Percentiles rank a stretch among this genome's conserved stretches.
phyloP scores from a whole-genome alignment of 768 basidiomycete species.

The Piloderma croceum region DNA sequence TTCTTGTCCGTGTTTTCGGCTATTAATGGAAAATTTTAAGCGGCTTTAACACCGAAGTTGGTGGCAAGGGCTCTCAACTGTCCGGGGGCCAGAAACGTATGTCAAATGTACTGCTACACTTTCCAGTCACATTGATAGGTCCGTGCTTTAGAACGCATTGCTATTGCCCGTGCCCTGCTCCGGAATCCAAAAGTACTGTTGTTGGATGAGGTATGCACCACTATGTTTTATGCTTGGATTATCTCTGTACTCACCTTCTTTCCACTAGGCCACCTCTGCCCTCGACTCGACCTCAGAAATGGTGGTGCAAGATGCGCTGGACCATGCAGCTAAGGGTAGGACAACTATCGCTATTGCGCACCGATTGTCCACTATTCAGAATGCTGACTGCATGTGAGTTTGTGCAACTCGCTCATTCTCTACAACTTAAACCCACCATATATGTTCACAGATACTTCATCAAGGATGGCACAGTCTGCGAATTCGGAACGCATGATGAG shows the following conservation, averaged over 20 bases:
- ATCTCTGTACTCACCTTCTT: constrained; percentile 8
- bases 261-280: constrained; percentile 66
- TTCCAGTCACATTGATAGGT: constrained; percentile 44
- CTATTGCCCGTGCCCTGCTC: constrained; percentile 86
- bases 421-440: no score
- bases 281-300: constrained; percentile 89
- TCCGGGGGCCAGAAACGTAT: no score
- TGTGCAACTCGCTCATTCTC: constrained; percentile 52
- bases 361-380: no score
- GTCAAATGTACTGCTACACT: no score
- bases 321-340: no score
- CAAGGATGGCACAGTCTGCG: neutral
- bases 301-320: constrained; percentile 92
- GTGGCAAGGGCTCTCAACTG: constrained; percentile 84
- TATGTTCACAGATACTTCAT: constrained; percentile 14
- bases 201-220: constrained; percentile 60
- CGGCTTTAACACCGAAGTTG: no score
- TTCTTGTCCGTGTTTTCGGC: constrained; percentile 62
- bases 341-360: no score
- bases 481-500: constrained; percentile 32
- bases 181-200: constrained; percentile 86
- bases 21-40: constrained; percentile 58
- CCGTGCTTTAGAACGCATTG: no score
- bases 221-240: no score
- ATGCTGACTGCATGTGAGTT: no score